phyloP scores from a whole-genome alignment of 257 asterid genomes.

The Rhazya stricta region DNA sequence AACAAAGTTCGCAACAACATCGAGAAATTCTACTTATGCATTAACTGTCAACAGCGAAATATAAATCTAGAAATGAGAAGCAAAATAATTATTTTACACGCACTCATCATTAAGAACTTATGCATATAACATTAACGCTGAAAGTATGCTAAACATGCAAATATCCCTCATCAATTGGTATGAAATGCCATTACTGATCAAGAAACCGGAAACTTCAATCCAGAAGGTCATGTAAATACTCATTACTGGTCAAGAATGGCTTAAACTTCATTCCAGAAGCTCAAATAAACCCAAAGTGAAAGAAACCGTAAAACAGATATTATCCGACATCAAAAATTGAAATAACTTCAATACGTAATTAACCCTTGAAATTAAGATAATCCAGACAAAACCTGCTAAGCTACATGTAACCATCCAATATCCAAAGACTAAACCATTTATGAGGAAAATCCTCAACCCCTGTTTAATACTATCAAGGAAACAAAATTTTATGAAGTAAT shows the following conservation, averaged over 20 bases:
- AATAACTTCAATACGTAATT: too few species aligned
- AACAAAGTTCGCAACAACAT: not conserved
- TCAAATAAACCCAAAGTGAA: not conserved
- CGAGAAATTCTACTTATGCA: not conserved
- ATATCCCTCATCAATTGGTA: not conserved
- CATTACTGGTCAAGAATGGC: not conserved
- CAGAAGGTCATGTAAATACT: too few species aligned
- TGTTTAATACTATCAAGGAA: too few species aligned
- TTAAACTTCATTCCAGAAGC: not conserved
- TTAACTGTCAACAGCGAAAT: not conserved
- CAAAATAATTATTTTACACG: not conserved
- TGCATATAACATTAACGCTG: not conserved
- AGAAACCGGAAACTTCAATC: not conserved
- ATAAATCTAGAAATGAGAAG: not conserved
- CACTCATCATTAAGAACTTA: not conserved
- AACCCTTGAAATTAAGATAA: not conserved
- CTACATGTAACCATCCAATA: too few species aligned
- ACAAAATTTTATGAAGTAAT: not conserved
- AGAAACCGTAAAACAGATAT: not conserved
- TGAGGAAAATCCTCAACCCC: too few species aligned
- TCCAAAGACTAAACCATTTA: not conserved
- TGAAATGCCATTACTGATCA: not conserved
- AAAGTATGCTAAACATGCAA: not conserved
- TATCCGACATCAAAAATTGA: too few species aligned
- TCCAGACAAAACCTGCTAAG: too few species aligned